Base-by-base conservation (phyloP, 345 rosid genomes). In the Trapa incisa region DNA sequence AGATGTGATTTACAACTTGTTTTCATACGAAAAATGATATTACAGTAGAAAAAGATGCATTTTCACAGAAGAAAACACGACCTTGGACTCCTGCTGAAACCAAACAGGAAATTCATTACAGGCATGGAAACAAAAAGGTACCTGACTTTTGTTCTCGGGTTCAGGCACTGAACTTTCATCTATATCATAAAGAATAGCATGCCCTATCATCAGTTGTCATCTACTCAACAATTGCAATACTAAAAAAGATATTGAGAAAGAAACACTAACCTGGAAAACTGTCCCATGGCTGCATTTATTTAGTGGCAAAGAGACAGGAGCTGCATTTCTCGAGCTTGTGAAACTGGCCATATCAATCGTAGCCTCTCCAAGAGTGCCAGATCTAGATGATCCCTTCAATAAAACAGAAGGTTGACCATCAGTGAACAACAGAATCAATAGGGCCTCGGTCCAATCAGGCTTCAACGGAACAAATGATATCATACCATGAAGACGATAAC, bases 301-400 rank as follows among this genome's bases (percentile, higher is more conserved):
- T 72, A 87, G 66, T 56, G 80, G 86, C 50, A 85, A 79, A n/a
- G 89, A 79, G 69, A 83, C 70, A 68, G 86, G 82, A 81, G 77
- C 69, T 47, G 79, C 62, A 68, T 66, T 66, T 77, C 77, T 79
- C 68, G 85, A 78, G 68, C 68, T 75, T 67, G 35, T 70, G 72
- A 81, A 81, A 69, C 73, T 81, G 14, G 75, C 80, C 79, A 86
- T 77, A 71, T 81, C 80, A 66, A 87, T 58, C 14, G 74, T 79
- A n/a, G 79, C 86, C 82, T 87, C 92, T 68, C 92, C 87, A 61
- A 83, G 87, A 68, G 75, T 70, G 66, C 80, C 70, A 5, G 81
- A 77, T 76, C 86, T 85, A 36, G 82, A 65, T 61, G 92, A 86
- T 69, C 89, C 87, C 89, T 83, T 12, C 65, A 68, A 22, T 22